These are phyloP conservation scores for Daldinia vernicosa DNA, from an alignment of 495 filamentous ascomycete species.

Conservation along the genomic window DNA sequence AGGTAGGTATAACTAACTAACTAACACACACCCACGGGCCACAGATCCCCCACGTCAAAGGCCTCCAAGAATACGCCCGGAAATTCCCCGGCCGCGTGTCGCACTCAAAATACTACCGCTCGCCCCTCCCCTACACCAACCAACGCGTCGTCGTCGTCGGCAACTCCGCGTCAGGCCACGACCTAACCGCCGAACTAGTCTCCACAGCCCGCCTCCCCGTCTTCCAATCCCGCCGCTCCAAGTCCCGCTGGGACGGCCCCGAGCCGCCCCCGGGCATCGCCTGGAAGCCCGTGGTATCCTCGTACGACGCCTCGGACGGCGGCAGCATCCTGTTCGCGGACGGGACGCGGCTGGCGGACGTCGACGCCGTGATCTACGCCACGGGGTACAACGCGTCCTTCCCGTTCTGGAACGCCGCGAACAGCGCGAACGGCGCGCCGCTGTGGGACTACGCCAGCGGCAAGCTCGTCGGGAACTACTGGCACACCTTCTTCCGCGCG, in stretches of 20 bases:
- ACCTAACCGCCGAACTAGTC: slow-evolving; percentile 53
- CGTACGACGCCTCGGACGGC: slow-evolving; percentile 46
- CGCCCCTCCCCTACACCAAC: slow-evolving; percentile 43
- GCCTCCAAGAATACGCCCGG: slow-evolving; percentile 51
- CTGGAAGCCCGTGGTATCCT: slow-evolving; percentile 57
- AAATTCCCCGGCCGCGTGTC: slow-evolving; percentile 51
- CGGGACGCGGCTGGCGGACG: slow-evolving; percentile 48
- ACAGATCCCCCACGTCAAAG: slow-evolving; percentile 55
- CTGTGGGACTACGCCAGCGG: slow-evolving; percentile 54
- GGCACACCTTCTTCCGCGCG: slow-evolving; percentile 57
- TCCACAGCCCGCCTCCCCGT: slow-evolving; percentile 49
- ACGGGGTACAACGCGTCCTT: slow-evolving; percentile 60
- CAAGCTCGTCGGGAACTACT: slow-evolving; percentile 48
- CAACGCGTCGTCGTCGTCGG: slow-evolving; percentile 57
- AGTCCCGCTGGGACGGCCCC: slow-evolving; percentile 56
- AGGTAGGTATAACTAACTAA: too few species aligned
- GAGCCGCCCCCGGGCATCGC: slow-evolving; percentile 51
- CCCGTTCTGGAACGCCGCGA: slow-evolving; percentile 58
- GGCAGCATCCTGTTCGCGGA: slow-evolving; percentile 57
- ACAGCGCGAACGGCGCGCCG: slow-evolving; percentile 52
- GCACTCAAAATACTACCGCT: slow-evolving; percentile 60
- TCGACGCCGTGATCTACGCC: slow-evolving; percentile 60
- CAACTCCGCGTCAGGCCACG: slow-evolving; percentile 62
- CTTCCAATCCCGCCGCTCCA: slow-evolving; percentile 56
- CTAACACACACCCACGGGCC: too few species aligned